These are phyloP conservation scores for Truncatella angustata DNA, from an alignment of 2,329 filamentous ascomycete genomes.

Conservation along the genomic window DNA sequence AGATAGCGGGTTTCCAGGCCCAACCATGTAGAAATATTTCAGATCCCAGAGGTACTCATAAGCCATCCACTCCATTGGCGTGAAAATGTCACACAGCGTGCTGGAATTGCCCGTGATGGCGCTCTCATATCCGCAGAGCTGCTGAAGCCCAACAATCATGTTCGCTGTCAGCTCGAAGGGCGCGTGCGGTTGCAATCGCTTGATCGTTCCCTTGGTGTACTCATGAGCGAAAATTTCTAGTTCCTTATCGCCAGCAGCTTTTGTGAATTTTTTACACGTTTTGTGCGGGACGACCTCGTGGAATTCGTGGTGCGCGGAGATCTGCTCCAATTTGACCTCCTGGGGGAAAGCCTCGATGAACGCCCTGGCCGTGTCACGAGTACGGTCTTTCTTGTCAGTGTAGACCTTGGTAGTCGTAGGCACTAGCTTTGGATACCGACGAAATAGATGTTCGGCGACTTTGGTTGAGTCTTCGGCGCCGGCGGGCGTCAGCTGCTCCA, in stretches of 20 bases:
- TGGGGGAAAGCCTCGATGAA: slow-evolving; percentile 51
- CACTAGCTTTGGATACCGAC: slow-evolving; percentile 55
- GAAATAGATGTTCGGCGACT: slow-evolving; percentile 57
- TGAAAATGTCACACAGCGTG: slow-evolving; percentile 61
- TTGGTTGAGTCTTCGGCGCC: slow-evolving; percentile 58
- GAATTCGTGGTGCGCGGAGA: slow-evolving; percentile 40
- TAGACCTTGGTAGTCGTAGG: slow-evolving; percentile 52
- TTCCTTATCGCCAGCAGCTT: slow-evolving; percentile 49
- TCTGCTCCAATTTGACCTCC: not conserved
- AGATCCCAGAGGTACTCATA: slow-evolving; percentile 65
- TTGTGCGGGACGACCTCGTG: slow-evolving; percentile 63
- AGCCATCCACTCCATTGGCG: slow-evolving; percentile 60
- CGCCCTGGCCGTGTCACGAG: slow-evolving; percentile 54
- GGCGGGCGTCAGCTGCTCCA: slow-evolving; percentile 58
- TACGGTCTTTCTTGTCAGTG: slow-evolving; percentile 64
- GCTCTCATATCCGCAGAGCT: slow-evolving; percentile 64
- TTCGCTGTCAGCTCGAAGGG: slow-evolving; percentile 63
- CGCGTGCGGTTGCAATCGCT: slow-evolving; percentile 50
- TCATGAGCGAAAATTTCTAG: slow-evolving; percentile 45
- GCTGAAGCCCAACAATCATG: slow-evolving; percentile 65
- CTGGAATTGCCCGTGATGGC: slow-evolving; percentile 59
- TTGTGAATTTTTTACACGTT: slow-evolving; percentile 60
- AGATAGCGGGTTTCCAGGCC: slow-evolving; percentile 58
- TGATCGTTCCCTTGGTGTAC: slow-evolving; percentile 61
- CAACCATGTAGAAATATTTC: slow-evolving; percentile 63